Base-by-base conservation (phyloP, 495 filamentous ascomycete genomes). In the Penicillium daleae region DNA sequence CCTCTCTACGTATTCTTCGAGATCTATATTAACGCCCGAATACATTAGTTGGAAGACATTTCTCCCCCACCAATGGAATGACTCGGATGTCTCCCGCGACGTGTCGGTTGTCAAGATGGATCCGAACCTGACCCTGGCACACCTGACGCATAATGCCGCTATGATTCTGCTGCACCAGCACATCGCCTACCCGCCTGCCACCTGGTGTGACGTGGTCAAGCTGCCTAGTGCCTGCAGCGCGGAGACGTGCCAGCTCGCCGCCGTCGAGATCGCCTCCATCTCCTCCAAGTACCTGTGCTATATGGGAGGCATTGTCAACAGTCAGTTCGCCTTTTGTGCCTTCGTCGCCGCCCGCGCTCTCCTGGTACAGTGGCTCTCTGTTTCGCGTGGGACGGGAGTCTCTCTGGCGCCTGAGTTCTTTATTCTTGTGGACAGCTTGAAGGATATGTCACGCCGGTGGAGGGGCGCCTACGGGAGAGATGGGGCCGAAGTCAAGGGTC, bases 81-180 rank as follows among this genome's bases (percentile, higher is more conserved):
- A 76, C 40, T 75, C 75, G 2, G 74, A 77, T 40, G 67, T 76
- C 24, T 76, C 76, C 9, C 66, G 67, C 10, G 66, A 76, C 54
- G 61, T 56, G 27, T 27, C 71, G 2, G 49, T 71, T 9, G 64
- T 74, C 13, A 64, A 69, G 5, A 78, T 80, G 76, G 78, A 80
- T 63, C 78, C 78, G 0, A 80, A 80, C 52, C 68, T 79, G 2
- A 79, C 78, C 0, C 63, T 82, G 12, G 79, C 79, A 1, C 76
- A 81, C 56, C 68, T 52, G 9, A 81, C 78, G 1, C 80, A 82
- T 42, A 82, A 82, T 40, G 73, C 80, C 17, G 73, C 79, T 3
- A 75, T 78, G 64, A 77, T 82, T 26, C 63, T 81, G 0, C 62
- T 82, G 1, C 80, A 82, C 40, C 80, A 82, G 49, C 63, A 64